Evolutionary conservation across 108 stramenopile genomes (phyloP).

Genomic region (Conticribra guillardii): DNA sequence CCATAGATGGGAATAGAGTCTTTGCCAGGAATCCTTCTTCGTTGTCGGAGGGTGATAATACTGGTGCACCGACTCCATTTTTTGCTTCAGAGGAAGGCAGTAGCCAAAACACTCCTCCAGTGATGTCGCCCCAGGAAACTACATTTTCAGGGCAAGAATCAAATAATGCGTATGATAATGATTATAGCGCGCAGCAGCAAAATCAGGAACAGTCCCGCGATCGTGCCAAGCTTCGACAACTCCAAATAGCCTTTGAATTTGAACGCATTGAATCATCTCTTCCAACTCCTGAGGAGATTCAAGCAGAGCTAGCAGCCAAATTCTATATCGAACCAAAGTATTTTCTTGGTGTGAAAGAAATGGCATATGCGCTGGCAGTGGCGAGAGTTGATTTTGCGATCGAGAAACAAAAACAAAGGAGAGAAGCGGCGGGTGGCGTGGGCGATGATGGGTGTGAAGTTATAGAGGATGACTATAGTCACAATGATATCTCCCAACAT

Average conservation of each 20-base stretch:
- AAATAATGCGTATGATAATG: background rate
- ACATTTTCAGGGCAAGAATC: background rate
- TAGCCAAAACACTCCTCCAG: background rate
- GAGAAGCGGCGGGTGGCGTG: slow-evolving; percentile 8
- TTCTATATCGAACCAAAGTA: slow-evolving; percentile 40
- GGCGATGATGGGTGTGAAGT: slow-evolving; percentile 33
- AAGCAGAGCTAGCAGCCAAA: slow-evolving; percentile 31
- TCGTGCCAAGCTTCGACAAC: slow-evolving; percentile 29
- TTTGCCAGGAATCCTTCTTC: slow-evolving; percentile 16
- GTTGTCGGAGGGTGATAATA: slow-evolving; percentile 8
- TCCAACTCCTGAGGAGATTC: slow-evolving; percentile 16
- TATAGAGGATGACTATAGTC: slow-evolving; percentile 1
- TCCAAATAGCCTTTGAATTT: slow-evolving; percentile 49
- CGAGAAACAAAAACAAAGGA: slow-evolving; percentile 17
- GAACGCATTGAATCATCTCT: slow-evolving; percentile 38
- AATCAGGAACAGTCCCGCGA: slow-evolving; percentile 8
- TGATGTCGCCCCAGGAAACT: background rate
- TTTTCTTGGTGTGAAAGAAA: slow-evolving; percentile 45
- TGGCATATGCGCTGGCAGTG: slow-evolving; percentile 52
- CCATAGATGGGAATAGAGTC: background rate
- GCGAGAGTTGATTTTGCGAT: slow-evolving; percentile 42
- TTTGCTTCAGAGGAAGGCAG: background rate
- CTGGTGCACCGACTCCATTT: background rate
- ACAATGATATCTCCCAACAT: slow-evolving; percentile 4
- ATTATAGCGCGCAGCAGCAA: background rate